These are phyloP conservation scores for Verticillium albo-atrum DNA, from an alignment of 2,329 filamentous ascomycete genomes.

Conservation along the genomic window DNA sequence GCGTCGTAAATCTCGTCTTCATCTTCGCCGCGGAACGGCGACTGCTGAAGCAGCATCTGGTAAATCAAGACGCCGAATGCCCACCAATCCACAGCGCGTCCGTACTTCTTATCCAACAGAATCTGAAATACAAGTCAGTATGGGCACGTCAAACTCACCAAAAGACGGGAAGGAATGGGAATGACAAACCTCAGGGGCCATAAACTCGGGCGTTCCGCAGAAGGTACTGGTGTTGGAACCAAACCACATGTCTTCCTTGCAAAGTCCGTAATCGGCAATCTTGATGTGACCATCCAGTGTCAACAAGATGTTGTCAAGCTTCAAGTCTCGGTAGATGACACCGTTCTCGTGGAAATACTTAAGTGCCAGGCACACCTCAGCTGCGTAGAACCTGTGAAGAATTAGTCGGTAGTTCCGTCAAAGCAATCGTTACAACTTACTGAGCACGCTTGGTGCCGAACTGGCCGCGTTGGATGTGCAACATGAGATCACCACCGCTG, in stretches of 20 bases:
- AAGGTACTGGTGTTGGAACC: constrained; percentile 95
- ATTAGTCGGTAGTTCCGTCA: neutral
- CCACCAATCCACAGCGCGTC: constrained; percentile 98
- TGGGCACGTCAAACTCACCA: neutral
- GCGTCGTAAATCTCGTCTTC: constrained; percentile 99
- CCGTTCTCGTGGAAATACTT: constrained; percentile 99
- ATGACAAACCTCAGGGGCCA: constrained; percentile 83
- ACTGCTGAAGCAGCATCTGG: constrained; percentile 98
- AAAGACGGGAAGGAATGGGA: neutral
- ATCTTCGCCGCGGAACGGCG: constrained; percentile 96
- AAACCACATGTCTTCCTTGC: constrained; percentile 99
- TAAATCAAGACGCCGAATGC: constrained; percentile 98
- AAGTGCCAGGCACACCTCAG: constrained; percentile 91
- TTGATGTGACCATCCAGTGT: constrained; percentile 97
- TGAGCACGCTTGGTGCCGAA: constrained; percentile 95
- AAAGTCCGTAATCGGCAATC: constrained; percentile 96
- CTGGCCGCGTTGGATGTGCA: constrained; percentile 95
- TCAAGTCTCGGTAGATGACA: constrained; percentile 96
- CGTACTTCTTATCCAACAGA: constrained; percentile 96
- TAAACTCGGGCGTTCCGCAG: constrained; percentile 98
- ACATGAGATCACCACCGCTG: constrained; percentile 96
- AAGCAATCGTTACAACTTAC: constrained; percentile 48
- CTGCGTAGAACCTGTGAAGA: constrained; percentile 79
- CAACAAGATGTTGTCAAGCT: constrained; percentile 87
- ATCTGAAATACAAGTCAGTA: constrained; percentile 56